Evolutionary conservation across 2,329 filamentous ascomycete genomes (phyloP).

Genomic region (Botryotinia narcissicola): DNA sequence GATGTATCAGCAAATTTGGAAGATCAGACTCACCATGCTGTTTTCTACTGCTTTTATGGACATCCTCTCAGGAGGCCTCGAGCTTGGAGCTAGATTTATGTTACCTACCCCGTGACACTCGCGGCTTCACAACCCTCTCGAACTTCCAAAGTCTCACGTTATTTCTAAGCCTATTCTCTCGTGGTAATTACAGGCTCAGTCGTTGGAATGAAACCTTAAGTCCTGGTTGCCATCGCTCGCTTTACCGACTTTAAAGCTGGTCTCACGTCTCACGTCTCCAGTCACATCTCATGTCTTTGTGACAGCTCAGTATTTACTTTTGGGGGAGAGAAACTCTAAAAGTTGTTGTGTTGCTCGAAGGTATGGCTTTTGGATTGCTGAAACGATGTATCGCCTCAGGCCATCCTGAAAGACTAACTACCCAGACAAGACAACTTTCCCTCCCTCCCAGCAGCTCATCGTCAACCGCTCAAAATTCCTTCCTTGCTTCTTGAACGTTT

Average conservation of each 20-base stretch:
- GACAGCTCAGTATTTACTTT: background rate
- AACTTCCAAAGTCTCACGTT: background rate
- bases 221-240: background rate
- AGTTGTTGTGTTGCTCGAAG: background rate
- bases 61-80: too few relatives aligned
- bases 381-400: background rate
- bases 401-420: too few relatives aligned
- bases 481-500: background rate
- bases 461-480: background rate
- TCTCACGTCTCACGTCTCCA: background rate
- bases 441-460: background rate
- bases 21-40: background rate
- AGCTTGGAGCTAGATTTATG: background rate
- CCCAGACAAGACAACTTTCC: background rate
- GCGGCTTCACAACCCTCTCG: background rate
- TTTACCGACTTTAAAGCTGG: background rate
- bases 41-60: background rate
- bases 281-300: background rate
- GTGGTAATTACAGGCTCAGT: too few relatives aligned
- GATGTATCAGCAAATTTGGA: background rate
- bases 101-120: background rate
- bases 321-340: background rate
- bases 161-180: too few relatives aligned
- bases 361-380: too few relatives aligned
- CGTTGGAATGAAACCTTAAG: background rate